phyloP scores from a whole-genome alignment of 306 rosid genomes.

The Cercis canadensis region DNA sequence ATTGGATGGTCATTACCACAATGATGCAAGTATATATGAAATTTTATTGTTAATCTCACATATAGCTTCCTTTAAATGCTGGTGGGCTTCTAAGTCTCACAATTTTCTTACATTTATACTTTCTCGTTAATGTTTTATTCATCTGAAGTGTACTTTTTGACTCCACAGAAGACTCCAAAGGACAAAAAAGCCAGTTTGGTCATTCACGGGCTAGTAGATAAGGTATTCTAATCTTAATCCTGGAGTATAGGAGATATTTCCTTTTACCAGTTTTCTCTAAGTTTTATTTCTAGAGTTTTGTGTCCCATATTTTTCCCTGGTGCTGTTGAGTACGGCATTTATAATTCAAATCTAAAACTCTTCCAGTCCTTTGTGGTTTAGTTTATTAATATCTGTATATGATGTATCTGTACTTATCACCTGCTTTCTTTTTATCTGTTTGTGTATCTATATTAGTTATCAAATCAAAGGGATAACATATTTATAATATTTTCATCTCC shows the following conservation, averaged over 20 bases:
- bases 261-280: background rate
- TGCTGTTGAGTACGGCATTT: conserved; percentile 1
- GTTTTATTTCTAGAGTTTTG: background rate
- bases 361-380: conserved; percentile 8
- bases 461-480: background rate
- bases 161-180: conserved; percentile 91
- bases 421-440: background rate
- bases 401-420: conserved; percentile 5
- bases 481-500: conserved; percentile 16
- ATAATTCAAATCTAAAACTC: background rate
- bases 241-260: conserved; percentile 17
- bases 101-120: conserved; percentile 16
- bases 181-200: conserved; percentile 93
- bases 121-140: conserved; percentile 17
- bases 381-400: conserved; percentile 2
- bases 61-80: conserved; percentile 12
- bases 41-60: conserved; percentile 34
- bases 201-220: conserved; percentile 87
- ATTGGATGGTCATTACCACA: conserved; percentile 21
- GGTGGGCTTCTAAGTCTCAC: conserved; percentile 20
- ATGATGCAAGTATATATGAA: conserved; percentile 8
- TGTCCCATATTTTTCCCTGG: background rate
- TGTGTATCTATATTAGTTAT: background rate
- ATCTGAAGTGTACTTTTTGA: conserved; percentile 42
- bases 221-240: conserved; percentile 60